Conservation (phyloP, 352 stramenopile genomes). For the Halophytophthora batemanensis region DNA sequence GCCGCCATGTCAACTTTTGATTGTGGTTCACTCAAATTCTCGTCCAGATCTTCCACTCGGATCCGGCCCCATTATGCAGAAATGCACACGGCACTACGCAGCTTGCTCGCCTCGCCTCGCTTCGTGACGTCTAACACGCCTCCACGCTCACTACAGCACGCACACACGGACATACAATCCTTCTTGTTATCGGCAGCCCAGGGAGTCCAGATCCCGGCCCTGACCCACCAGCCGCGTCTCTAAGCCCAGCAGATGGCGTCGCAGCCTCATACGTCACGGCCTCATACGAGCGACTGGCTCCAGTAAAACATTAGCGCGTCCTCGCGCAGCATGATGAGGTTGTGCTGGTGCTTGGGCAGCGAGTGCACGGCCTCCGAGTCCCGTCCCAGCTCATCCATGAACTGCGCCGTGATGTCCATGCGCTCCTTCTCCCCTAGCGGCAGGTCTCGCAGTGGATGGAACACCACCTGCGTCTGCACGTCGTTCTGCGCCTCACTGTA, state of each 20-base stretch:
- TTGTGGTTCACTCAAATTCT: background rate
- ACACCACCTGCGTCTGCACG: constrained; percentile 72
- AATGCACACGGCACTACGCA: too few relatives aligned
- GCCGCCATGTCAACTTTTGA: background rate
- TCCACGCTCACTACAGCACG: too few relatives aligned
- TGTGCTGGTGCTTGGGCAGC: constrained; percentile 82
- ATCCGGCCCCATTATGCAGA: background rate
- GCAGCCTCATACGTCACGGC: background rate
- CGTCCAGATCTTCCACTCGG: too few relatives aligned
- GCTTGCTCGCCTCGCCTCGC: too few relatives aligned
- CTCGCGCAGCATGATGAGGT: constrained; percentile 78
- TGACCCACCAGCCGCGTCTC: too few relatives aligned
- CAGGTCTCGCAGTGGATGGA: constrained; percentile 62
- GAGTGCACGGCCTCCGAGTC: constrained; percentile 73
- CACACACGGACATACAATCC: too few relatives aligned
- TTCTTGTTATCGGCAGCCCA: too few relatives aligned
- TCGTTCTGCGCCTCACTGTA: constrained; percentile 76
- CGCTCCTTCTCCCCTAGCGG: constrained; percentile 56
- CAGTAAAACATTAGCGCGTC: constrained; percentile 87
- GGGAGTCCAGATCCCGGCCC: too few relatives aligned
- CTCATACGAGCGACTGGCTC: constrained; percentile 72
- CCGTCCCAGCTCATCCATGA: constrained; percentile 53
- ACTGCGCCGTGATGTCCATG: constrained; percentile 64
- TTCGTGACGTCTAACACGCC: background rate
- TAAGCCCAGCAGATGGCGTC: too few relatives aligned